These are phyloP conservation scores for Sporothrix euskadiensis DNA, from an alignment of 2,329 filamentous ascomycete genomes.

Conservation along the genomic window DNA sequence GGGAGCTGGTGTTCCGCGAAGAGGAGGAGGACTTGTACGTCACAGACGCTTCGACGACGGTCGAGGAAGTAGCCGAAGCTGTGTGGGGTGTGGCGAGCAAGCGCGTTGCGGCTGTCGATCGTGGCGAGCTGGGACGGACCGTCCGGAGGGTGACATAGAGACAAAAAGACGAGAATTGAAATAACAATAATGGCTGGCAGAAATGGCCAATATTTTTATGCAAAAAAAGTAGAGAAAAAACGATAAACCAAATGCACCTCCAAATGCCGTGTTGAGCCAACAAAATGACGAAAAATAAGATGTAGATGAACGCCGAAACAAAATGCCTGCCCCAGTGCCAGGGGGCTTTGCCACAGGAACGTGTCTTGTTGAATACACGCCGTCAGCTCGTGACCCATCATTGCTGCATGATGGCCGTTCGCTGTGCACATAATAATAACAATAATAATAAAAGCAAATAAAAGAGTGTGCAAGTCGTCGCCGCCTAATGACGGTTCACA, in stretches of 20 bases:
- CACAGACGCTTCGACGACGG: constrained; percentile 54
- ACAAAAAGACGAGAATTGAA: constrained; percentile 27
- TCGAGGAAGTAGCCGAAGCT: constrained; percentile 58
- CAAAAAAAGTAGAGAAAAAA: constrained; percentile 15
- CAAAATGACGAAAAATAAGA: constrained; percentile 18
- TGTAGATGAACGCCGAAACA: constrained; percentile 15
- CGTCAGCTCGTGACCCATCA: constrained; percentile 19
- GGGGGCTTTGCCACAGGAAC: not conserved
- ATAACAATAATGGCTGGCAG: constrained; percentile 31
- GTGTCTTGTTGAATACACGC: constrained; percentile 30
- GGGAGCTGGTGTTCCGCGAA: constrained; percentile 46
- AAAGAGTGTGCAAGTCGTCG: not conserved
- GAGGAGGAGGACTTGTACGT: constrained; percentile 57
- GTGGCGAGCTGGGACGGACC: constrained; percentile 49
- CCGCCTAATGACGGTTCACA: constrained; percentile 49
- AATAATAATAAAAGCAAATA: not conserved
- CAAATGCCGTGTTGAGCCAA: constrained; percentile 35
- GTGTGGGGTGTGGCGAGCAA: constrained; percentile 55
- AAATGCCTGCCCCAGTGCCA: not conserved
- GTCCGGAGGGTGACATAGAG: constrained; percentile 48
- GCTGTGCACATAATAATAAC: not conserved
- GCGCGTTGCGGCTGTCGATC: constrained; percentile 52
- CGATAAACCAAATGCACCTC: constrained; percentile 16
- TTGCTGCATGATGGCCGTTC: constrained; percentile 12
- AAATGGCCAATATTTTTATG: not conserved